phyloP scores from a whole-genome alignment of 1,284 basidiomycete genomes.

The Pterula multifida region DNA sequence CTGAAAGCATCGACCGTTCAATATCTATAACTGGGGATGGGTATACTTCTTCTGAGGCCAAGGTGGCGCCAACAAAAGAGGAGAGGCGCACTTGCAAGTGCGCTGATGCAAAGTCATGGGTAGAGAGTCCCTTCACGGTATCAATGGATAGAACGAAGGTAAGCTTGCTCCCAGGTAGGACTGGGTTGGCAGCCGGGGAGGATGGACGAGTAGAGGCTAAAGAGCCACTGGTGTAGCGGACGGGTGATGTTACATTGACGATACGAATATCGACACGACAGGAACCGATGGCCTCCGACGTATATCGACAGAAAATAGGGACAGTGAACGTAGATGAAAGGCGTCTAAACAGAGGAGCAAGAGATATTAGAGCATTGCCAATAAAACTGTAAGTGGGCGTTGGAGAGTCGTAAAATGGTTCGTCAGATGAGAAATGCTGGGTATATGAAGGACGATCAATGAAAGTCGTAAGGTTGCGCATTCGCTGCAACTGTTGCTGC shows the following conservation, averaged over 20 bases:
- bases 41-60: conserved; percentile 72
- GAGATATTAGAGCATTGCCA: conserved; percentile 75
- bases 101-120: conserved; percentile 73
- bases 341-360: conserved; percentile 70
- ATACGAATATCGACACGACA: conserved; percentile 79
- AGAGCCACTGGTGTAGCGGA: conserved; percentile 50
- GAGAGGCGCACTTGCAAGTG: conserved; percentile 80
- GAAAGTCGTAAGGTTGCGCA: conserved; percentile 90
- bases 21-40: conserved; percentile 67
- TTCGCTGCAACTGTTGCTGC: conserved; percentile 80
- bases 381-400: conserved; percentile 86
- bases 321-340: conserved; percentile 65
- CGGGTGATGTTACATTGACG: conserved; percentile 51
- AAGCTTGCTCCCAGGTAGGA: conserved; percentile 66
- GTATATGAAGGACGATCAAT: conserved; percentile 88
- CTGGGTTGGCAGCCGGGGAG: conserved; percentile 51
- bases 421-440: conserved; percentile 86
- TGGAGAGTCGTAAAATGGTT: conserved; percentile 84
- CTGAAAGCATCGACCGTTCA: conserved; percentile 57
- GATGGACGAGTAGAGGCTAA: conserved; percentile 53
- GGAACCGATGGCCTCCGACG: conserved; percentile 86
- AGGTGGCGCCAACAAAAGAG: conserved; percentile 62
- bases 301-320: conserved; percentile 87
- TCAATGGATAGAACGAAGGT: conserved; percentile 78
- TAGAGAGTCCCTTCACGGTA: conserved; percentile 76